Evolutionary conservation across 2,329 filamentous ascomycete species (phyloP).

Genomic region (Acarospora socialis): DNA sequence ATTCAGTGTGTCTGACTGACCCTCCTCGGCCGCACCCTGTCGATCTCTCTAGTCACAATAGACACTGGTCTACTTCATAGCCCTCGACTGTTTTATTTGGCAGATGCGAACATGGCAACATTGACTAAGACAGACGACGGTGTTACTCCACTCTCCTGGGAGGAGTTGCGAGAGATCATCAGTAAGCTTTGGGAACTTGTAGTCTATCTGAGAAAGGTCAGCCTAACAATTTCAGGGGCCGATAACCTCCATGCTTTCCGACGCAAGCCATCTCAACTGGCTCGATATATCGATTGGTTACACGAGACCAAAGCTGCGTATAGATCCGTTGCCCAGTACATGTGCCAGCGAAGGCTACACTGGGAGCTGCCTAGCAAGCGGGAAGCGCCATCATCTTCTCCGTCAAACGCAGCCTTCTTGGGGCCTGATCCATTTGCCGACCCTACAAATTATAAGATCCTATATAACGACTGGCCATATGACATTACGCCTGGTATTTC

Average conservation of each 20-base stretch:
- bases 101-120: too few species aligned
- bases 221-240: too few species aligned
- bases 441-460: conserved; percentile 38
- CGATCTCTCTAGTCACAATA: too few species aligned
- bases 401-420: conserved; percentile 22
- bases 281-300: conserved; percentile 45
- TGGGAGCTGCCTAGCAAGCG: conserved; percentile 30
- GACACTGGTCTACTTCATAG: too few species aligned
- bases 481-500: conserved; percentile 39
- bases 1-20: too few species aligned
- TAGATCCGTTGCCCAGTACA: conserved; percentile 41
- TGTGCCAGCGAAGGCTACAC: conserved; percentile 38
- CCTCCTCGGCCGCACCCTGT: too few species aligned
- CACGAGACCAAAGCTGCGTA: conserved; percentile 37
- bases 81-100: too few species aligned
- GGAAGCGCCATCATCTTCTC: conserved; percentile 16
- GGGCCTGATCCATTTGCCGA: conserved; percentile 40
- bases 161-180: too few species aligned
- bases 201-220: too few species aligned
- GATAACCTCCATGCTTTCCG: conserved; percentile 43
- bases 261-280: conserved; percentile 43
- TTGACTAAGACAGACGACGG: too few species aligned
- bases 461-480: conserved; percentile 51
- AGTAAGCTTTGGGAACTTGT: too few species aligned
- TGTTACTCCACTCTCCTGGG: too few species aligned